phyloP scores from a whole-genome alignment of 805 yeast genomes.

The Candida railenensis region DNA sequence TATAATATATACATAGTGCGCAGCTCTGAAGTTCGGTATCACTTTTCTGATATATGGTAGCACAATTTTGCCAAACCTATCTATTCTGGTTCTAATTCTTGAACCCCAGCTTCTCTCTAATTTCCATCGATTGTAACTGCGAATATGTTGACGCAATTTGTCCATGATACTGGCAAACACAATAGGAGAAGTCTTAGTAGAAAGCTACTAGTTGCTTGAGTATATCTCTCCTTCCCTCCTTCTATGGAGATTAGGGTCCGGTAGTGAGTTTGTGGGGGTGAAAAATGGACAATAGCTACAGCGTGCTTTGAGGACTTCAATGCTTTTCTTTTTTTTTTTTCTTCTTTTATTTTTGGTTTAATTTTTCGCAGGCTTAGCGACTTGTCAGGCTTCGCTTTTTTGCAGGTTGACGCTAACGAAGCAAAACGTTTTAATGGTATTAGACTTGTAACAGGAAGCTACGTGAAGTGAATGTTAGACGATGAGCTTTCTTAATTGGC shows the following conservation, averaged over 20 bases:
- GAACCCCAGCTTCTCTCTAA: conserved; percentile 1
- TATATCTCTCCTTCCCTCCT: too few relatives aligned
- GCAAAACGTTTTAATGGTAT: too few relatives aligned
- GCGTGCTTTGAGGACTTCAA: too few relatives aligned
- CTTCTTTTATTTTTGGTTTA: background rate
- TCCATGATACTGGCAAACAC: background rate
- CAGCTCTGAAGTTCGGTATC: conserved; percentile 57
- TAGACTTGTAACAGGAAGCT: too few relatives aligned
- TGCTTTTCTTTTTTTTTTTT: background rate
- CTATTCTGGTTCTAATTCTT: conserved; percentile 32
- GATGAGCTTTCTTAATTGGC: too few relatives aligned
- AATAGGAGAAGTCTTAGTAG: background rate
- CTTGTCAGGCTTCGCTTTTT: too few relatives aligned
- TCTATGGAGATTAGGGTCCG: too few relatives aligned
- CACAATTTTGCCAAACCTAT: conserved; percentile 30
- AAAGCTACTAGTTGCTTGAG: background rate
- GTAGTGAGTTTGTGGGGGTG: too few relatives aligned
- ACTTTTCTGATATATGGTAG: conserved; percentile 42
- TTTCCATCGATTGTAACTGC: conserved; percentile 3
- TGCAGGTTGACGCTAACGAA: too few relatives aligned
- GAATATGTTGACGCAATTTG: background rate
- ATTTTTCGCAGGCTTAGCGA: too few relatives aligned
- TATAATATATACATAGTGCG: conserved; percentile 73
- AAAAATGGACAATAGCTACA: too few relatives aligned
- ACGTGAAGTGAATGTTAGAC: too few relatives aligned